A percentile compares a stretch with the other conserved stretches of the same genome.
These are phyloP conservation scores for Stentor coeruleus DNA, from an alignment of 73 alveolate species.

Conservation along the genomic window DNA sequence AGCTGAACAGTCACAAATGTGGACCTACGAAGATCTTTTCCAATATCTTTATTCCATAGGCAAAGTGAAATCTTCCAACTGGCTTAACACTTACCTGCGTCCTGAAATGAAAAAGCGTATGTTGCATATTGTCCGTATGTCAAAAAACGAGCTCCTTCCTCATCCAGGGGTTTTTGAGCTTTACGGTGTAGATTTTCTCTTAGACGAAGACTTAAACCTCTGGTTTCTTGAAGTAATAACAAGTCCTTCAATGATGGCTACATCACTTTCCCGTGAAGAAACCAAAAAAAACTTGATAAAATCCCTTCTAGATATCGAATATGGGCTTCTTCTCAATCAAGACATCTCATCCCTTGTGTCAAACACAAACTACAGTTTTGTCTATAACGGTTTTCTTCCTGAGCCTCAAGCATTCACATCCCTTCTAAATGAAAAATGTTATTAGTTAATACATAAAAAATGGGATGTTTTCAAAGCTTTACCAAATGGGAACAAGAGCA, in stretches of 20 bases:
- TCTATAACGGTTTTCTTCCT: no score
- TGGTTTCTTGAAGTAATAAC: constrained; percentile 31
- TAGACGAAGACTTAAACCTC: constrained; percentile 31
- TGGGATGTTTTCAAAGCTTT: no score
- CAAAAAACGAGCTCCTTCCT: not conserved
- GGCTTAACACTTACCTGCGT: not conserved
- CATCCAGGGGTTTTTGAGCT: constrained; percentile 35
- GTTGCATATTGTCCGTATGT: not conserved
- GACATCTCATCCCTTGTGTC: no score
- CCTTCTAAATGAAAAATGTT: no score
- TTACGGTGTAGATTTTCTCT: constrained; percentile 29
- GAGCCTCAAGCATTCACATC: no score
- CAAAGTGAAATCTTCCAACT: not conserved
- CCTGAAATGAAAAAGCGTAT: not conserved
- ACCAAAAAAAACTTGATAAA: no score
- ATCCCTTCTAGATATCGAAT: no score
- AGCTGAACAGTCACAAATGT: not conserved
- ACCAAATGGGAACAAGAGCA: no score
- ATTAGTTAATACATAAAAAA: no score
- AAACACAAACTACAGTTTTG: no score
- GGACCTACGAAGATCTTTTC: not conserved
- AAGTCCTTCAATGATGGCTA: constrained; percentile 32
- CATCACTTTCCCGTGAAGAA: no score
- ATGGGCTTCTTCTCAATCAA: no score
- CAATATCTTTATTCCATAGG: not conserved